Percentiles rank a stretch among this genome's conserved stretches.
These are phyloP conservation scores for Gracilaria caudata DNA, from an alignment of 23 red algal genomes.

Conservation along the genomic window DNA sequence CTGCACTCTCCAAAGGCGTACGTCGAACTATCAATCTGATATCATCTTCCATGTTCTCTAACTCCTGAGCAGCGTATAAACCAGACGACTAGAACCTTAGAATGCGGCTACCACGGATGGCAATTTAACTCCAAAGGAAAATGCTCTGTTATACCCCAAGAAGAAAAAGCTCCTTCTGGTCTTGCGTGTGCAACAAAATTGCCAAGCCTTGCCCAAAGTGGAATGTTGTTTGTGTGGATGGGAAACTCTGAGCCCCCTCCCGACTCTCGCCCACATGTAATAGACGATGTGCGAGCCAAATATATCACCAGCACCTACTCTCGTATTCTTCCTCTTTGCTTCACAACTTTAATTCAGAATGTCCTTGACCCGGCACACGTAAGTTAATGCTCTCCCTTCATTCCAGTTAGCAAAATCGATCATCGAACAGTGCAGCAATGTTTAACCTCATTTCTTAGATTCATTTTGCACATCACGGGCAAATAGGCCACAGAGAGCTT, in stretches of 20 bases:
- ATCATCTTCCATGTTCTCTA: slow-evolving; percentile 10
- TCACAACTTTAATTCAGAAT: slow-evolving; percentile 52
- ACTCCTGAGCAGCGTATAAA: slow-evolving; percentile 28
- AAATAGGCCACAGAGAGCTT: slow-evolving; percentile 40
- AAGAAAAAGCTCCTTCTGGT: not conserved
- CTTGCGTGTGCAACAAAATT: slow-evolving; percentile 32
- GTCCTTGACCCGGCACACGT: slow-evolving; percentile 69
- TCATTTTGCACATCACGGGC: slow-evolving; percentile 63
- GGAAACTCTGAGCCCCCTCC: not conserved
- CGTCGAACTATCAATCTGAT: not conserved
- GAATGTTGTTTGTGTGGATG: slow-evolving; percentile 56
- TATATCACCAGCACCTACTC: slow-evolving; percentile 22
- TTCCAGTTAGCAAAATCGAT: not conserved
- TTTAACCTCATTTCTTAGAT: not conserved
- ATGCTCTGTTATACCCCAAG: slow-evolving; percentile 41
- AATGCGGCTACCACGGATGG: slow-evolving; percentile 75
- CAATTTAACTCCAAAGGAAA: slow-evolving; percentile 30
- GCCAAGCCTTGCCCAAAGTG: not conserved
- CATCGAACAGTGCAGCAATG: not conserved
- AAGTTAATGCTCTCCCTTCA: not conserved
- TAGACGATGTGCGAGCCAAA: slow-evolving; percentile 20
- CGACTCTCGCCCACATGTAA: not conserved
- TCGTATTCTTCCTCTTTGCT: slow-evolving; percentile 47
- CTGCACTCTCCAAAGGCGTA: slow-evolving; percentile 64
- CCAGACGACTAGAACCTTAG: not conserved